Conservation (phyloP, 331 rosid genomes). For the Malus hybrid region DNA sequence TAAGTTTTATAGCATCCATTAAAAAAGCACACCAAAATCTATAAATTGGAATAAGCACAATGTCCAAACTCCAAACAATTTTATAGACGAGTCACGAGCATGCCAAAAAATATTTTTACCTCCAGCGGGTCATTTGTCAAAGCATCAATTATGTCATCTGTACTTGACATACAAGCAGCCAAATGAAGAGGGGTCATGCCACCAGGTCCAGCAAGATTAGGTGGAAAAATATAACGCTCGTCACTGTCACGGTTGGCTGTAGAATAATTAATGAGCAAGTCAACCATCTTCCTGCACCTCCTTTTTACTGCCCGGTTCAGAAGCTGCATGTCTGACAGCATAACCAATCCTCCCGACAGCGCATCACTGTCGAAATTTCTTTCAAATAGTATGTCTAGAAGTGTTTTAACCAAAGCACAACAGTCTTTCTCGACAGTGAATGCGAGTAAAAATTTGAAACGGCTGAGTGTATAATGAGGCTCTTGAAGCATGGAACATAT, state of each 20-base stretch:
- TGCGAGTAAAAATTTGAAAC: slow-evolving; percentile 63
- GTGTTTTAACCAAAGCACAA: slow-evolving; percentile 53
- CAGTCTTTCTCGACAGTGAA: slow-evolving; percentile 74
- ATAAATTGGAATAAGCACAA: neutral
- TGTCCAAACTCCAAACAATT: neutral
- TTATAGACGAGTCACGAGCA: neutral
- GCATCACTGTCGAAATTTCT: slow-evolving; percentile 40
- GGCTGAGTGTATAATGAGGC: slow-evolving; percentile 46
- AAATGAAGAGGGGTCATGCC: slow-evolving; percentile 83
- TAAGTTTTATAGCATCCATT: neutral
- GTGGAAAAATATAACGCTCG: slow-evolving; percentile 56
- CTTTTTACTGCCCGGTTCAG: slow-evolving; percentile 75
- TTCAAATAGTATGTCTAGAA: slow-evolving; percentile 59
- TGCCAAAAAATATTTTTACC: slow-evolving; percentile 31
- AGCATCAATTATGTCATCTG: slow-evolving; percentile 65
- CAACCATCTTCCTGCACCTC: slow-evolving; percentile 60
- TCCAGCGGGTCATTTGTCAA: slow-evolving; percentile 73
- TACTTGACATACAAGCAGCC: slow-evolving; percentile 66
- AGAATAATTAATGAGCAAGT: slow-evolving; percentile 57
- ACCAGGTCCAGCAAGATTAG: slow-evolving; percentile 73
- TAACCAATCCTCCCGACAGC: slow-evolving; percentile 48
- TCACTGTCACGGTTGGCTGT: slow-evolving; percentile 26
- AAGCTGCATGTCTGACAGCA: slow-evolving; percentile 65
- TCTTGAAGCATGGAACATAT: slow-evolving; percentile 26
- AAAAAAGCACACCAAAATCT: neutral